Evolutionary conservation across 805 yeast species (phyloP), one percentile per base, ranked within the genome.

Genomic region (Wickerhamomyces ciferrii): DNA sequence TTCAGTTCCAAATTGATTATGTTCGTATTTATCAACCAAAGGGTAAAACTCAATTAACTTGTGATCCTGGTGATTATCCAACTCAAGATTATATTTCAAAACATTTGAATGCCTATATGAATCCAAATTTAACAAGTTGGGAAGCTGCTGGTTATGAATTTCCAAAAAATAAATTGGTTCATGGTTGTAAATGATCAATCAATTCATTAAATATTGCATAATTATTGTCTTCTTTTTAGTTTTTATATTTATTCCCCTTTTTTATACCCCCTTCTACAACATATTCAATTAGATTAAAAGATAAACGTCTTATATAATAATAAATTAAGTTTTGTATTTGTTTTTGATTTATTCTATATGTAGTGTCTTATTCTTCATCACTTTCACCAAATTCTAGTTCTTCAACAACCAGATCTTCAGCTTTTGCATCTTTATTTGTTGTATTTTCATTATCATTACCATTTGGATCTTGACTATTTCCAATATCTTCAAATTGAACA

Each of bases 401-500:
- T 21, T 58, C 62, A 8, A 40, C 47, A 39, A 43, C 40, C 18
- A 43, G 20, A 17, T 39, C 42, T 11, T 34, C 37, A 34, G 37
- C 37, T 6, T 34, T 34, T 8, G 20, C 15, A 6, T 34, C 21
- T 5, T 18, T 34, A 18, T 34, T 34, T 34, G 37, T 18, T 2
- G 18, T 23, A 14, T 34, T 17, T 7, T 35, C 8, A 24, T 20
- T 19, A 3, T 9, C 25, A 3, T 5, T 32, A 15, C 8, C 27
- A 13, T 31, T 39, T 14, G 18, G 75, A 39, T 91, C 84, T 47
- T 76, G 75, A 39, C 91, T 84, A 48, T 76, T 77, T 36, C 70
- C 67, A 34, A 92, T 95, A 59, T 92, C 95, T 56, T 87, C 67
- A 2, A 84, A 71, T 25, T 43, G 44, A 23, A 56, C 50, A 18